Conservation (phyloP, 768 basidiomycete species). For the Lactifluus volemus region DNA sequence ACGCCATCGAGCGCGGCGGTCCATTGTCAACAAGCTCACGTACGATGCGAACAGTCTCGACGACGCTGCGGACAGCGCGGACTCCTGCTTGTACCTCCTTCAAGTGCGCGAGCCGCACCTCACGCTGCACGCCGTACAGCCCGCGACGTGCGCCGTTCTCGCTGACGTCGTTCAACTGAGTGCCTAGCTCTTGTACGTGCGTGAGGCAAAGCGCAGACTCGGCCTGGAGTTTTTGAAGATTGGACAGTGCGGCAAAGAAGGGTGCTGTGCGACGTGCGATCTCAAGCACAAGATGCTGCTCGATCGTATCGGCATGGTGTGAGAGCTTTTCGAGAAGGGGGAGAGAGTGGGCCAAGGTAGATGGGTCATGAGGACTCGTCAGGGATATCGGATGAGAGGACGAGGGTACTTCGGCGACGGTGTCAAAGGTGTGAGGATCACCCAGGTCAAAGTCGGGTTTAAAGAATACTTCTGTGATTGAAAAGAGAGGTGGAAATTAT, state of each 20-base stretch:
- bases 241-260: constrained; percentile 93
- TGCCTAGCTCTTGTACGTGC: constrained; percentile 64
- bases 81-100: constrained; percentile 51
- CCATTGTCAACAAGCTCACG: constrained; percentile 76
- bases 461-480: constrained; percentile 80
- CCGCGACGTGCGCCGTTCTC: constrained; percentile 71
- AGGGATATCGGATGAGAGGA: constrained; percentile 4
- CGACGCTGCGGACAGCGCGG: constrained; percentile 55
- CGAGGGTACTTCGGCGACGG: constrained; percentile 49
- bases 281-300: constrained; percentile 90
- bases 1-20: constrained; percentile 72
- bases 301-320: constrained; percentile 86
- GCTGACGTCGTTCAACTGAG: constrained; percentile 67
- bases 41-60: constrained; percentile 69
- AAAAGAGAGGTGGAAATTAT: constrained; percentile 59
- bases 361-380: constrained; percentile 40
- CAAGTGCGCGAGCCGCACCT: constrained; percentile 55
- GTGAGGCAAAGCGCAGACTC: constrained; percentile 79
- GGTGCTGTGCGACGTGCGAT: constrained; percentile 85
- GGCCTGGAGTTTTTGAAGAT: constrained; percentile 85
- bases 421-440: constrained; percentile 65
- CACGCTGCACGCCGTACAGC: constrained; percentile 59
- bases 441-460: constrained; percentile 68
- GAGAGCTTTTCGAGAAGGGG: constrained; percentile 85
- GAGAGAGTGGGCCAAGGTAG: constrained; percentile 54